Evolutionary conservation across 345 rosid species (phyloP).

Genomic region (Citrus reticulata): DNA sequence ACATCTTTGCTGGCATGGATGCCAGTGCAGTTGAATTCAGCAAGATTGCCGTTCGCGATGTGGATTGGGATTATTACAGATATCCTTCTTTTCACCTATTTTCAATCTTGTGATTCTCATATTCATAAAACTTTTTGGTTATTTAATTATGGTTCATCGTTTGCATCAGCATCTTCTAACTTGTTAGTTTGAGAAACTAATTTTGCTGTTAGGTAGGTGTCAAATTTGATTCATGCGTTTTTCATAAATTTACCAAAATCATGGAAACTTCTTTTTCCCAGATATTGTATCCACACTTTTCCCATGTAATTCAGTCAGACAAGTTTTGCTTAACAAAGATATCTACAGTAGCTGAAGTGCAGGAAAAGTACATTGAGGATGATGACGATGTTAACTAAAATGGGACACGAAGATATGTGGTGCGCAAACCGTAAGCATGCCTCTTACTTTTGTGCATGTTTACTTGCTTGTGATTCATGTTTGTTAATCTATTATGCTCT

Average conservation of each 20-base stretch:
- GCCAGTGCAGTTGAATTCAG: conserved; percentile 86
- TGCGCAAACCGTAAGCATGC: background rate
- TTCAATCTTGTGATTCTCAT: background rate
- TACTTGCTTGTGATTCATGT: background rate
- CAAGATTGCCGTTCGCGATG: conserved; percentile 75
- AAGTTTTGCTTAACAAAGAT: conserved; percentile 43
- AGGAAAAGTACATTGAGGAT: conserved; percentile 67
- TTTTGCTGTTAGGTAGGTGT: background rate
- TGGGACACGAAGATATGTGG: background rate
- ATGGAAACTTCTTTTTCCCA: background rate
- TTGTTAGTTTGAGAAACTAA: background rate
- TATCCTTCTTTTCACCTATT: conserved; percentile 48
- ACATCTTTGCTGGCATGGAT: conserved; percentile 75
- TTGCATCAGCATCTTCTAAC: background rate
- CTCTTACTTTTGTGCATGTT: background rate
- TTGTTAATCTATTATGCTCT: background rate
- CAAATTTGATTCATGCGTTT: background rate
- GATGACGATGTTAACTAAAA: conserved; percentile 27
- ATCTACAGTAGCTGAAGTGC: conserved; percentile 58
- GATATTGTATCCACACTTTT: background rate
- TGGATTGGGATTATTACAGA: conserved; percentile 88
- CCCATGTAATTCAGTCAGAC: background rate
- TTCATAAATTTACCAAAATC: background rate
- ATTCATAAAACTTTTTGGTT: background rate
- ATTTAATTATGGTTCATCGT: background rate